A percentile compares a stretch with the other conserved stretches of the same genome.
These are phyloP conservation scores for Castanospermum australe DNA, from an alignment of 306 rosid genomes.

Conservation along the genomic window DNA sequence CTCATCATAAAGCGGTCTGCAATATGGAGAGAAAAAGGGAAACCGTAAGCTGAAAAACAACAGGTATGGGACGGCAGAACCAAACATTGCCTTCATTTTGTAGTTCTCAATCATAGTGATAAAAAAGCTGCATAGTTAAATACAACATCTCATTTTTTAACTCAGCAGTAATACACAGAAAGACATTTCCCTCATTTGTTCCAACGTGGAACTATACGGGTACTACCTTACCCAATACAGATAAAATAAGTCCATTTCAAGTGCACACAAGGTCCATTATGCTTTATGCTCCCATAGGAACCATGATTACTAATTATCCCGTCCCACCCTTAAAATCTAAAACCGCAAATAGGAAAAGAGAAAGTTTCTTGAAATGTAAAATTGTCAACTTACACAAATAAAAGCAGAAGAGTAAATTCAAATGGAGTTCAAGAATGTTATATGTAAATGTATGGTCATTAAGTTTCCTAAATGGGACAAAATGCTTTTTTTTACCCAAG, in stretches of 20 bases:
- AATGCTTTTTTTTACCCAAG: background rate
- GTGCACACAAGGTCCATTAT: background rate
- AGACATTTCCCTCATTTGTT: background rate
- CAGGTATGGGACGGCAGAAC: conserved; percentile 5
- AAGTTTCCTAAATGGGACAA: background rate
- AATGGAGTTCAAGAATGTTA: background rate
- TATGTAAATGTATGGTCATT: background rate
- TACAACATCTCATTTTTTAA: background rate
- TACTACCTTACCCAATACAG: background rate
- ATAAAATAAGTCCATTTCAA: background rate
- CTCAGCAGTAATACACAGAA: background rate
- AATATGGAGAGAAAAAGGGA: conserved; percentile 12
- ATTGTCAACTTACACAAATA: background rate
- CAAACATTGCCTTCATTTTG: background rate
- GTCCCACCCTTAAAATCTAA: background rate
- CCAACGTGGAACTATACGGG: background rate
- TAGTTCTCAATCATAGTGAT: background rate
- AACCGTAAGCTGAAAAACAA: conserved; percentile 14
- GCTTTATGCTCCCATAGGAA: background rate
- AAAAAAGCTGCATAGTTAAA: background rate
- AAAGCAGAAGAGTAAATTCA: background rate
- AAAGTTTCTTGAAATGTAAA: background rate
- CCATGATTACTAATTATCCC: background rate
- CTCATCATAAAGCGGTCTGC: conserved; percentile 88
- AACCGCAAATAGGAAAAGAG: background rate